Percentiles rank a stretch among this genome's conserved stretches.
These are phyloP conservation scores for Fusarium coffeatum DNA, from an alignment of 2,329 filamentous ascomycete species.

Conservation along the genomic window DNA sequence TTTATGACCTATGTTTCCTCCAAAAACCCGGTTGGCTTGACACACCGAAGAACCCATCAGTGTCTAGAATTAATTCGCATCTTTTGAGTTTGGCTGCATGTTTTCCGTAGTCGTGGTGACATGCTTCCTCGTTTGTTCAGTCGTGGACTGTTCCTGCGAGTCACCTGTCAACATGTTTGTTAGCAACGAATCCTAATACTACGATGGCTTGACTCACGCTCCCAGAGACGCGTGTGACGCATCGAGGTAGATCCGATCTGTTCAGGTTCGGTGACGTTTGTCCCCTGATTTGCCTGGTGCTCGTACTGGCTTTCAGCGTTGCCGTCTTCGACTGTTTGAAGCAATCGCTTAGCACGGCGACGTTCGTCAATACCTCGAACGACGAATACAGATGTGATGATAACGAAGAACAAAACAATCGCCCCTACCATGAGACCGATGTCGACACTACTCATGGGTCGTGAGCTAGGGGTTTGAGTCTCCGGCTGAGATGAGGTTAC, in stretches of 20 bases:
- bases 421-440: constrained; percentile 46
- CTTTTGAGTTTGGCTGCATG: not conserved
- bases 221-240: not conserved
- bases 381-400: constrained; percentile 42
- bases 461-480: not conserved
- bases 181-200: too few species aligned
- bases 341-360: constrained; percentile 7
- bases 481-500: constrained; percentile 2
- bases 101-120: not conserved
- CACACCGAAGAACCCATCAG: not conserved
- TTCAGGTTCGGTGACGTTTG: not conserved
- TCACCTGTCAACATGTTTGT: constrained; percentile 3
- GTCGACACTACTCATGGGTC: constrained; percentile 42
- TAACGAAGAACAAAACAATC: constrained; percentile 38
- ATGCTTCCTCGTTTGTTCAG: constrained; percentile 2
- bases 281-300: not conserved
- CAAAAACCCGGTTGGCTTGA: not conserved
- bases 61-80: constrained; percentile 1
- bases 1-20: not conserved
- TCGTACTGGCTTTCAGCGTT: constrained; percentile 1
- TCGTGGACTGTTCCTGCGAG: not conserved
- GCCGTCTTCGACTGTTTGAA: constrained; percentile 28
- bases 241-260: not conserved
- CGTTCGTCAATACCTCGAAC: constrained; percentile 35
- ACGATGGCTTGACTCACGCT: constrained; percentile 14